Percentiles rank a stretch among this genome's conserved stretches.
Evolutionary conservation across 768 basidiomycete genomes (phyloP).

Genomic region (Rhodotorula diobovata): DNA sequence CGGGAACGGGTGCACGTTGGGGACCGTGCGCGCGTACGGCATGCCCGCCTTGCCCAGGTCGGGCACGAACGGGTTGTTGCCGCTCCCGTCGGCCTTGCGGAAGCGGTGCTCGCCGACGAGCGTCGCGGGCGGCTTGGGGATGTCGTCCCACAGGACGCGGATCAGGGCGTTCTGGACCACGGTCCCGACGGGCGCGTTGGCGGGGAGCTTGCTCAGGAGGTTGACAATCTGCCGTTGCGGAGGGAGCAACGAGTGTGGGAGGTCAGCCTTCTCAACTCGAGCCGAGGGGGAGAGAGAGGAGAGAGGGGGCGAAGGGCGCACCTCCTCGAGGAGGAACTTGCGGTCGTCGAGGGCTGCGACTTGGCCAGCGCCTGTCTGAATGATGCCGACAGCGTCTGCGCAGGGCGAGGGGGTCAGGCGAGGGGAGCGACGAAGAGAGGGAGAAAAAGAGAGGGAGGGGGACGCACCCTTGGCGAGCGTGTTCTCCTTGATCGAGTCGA

Average conservation of each 20-base stretch:
- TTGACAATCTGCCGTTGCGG: constrained; percentile 8
- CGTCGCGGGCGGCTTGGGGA: constrained; percentile 51
- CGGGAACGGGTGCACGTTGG: constrained; percentile 23
- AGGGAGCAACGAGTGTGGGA: background rate
- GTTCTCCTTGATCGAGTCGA: constrained; percentile 8
- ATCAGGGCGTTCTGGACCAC: constrained; percentile 8
- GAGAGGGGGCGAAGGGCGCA: background rate
- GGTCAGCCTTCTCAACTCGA: background rate
- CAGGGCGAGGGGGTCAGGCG: too few relatives aligned
- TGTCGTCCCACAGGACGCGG: constrained; percentile 54
- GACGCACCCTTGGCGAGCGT: constrained; percentile 10
- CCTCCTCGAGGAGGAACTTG: constrained; percentile 30
- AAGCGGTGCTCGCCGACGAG: constrained; percentile 44
- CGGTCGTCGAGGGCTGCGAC: constrained; percentile 28
- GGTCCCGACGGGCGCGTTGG: constrained; percentile 15
- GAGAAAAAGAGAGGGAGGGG: too few relatives aligned
- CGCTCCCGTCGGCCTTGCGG: constrained; percentile 69
- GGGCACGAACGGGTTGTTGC: constrained; percentile 67
- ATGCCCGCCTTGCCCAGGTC: constrained; percentile 71
- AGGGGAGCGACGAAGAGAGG: too few relatives aligned
- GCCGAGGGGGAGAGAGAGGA: too few relatives aligned
- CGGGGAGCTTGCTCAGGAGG: constrained; percentile 20
- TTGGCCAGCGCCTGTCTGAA: background rate
- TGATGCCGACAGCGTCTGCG: background rate
- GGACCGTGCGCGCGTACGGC: constrained; percentile 43